Evolutionary conservation across 164 flowering plant genomes (phyloP), one percentile per base, ranked within the genome.

Genomic region (Hamamelis virginiana): DNA sequence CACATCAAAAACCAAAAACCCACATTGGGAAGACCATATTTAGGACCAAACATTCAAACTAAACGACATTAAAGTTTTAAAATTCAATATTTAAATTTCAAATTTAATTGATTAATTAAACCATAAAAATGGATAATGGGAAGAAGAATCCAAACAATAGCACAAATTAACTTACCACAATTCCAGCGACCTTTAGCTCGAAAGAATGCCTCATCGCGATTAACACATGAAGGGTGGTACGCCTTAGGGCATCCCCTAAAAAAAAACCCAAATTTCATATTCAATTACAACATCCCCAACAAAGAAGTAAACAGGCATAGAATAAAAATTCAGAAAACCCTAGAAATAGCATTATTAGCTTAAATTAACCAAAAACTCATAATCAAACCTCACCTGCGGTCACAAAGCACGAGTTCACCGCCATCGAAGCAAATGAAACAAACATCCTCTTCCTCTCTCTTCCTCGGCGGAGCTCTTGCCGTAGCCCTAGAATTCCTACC

Each of bases 201-300:
- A 81, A 95, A 92, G 79, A 95, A 92, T 8, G 92, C 92, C 74
- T 89, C 96, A 66, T 95, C 97, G 1, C 90, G 89, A 70, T 89
- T 86, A 62, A 92, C 89, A 79, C 99, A 95, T 23, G 89, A 64
- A 74, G 97, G 91, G 73, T 95, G 99, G 60, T 95, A 95, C 0
- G 96, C 99, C 83, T 95, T 95, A 4, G 98, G 91, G 74, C 99
- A 95, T 51, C 92, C 91, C 86, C 98, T 95, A 72, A 18, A 62
- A 73, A 71, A 65, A 38, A 33, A 33, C 41, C 41, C 41, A 33
- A 74, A 56, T 50, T 22, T 59, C 9, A 1, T 65, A 59, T 43
- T 28, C 46, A 73, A 47, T 9, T 21, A 22, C 13, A 56, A 19
- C 15, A 16, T 52, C 48, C 25, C 4, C 53, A 1, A 56, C 61